Evolutionary conservation across 306 rosid genomes (phyloP), one percentile per base, ranked within the genome.

Genomic region (Trifolium fragiferum): DNA sequence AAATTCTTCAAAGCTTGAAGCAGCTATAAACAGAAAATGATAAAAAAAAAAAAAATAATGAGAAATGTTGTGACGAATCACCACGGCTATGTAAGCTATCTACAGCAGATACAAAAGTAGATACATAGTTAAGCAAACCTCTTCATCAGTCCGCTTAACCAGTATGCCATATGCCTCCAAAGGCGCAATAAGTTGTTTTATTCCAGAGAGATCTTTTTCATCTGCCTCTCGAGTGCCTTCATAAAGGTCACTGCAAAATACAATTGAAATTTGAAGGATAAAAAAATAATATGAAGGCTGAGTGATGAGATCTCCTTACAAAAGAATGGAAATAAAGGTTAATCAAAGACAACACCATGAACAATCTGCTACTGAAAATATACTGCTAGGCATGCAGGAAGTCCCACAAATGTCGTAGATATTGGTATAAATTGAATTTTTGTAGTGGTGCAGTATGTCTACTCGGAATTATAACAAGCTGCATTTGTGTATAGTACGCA

Each of bases 171-270:
- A 79, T 69, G 82, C 90, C 84, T 85, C 96, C 82, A 94, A 70
- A 62, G 98, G 99, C 74, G 62, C 88, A 63, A 92, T 73, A 73
- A 95, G 72, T 85, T 87, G 87, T 80, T 87, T 90, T 67, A 95
- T 87, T 82, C 90, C 93, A 57, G 78, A 59, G 78, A 95, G 41
- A 83, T 95, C 99, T 15, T 87, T 59, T 35, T 54, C 82, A 73
- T 66, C 82, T 68, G 99, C 99, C 87, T 70, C 82, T 73, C 99
- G 95, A 27, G 99, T 95, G 75, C 98, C 99, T 88, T 95, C 99
- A 11, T 95, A 95, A 47, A 89, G 93, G 68, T 95, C 99, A 72
- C 99, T 94, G 61, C 73, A 77, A 76, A 73, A 78, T 72, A 61
- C 51, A 54, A 76, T 76, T 61, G 59, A 51, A 63, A 54, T 74